A percentile compares a stretch with the other conserved stretches of the same genome.
These are phyloP conservation scores for Fraxinus latifolia DNA, from an alignment of 305 asterid species.

Conservation along the genomic window DNA sequence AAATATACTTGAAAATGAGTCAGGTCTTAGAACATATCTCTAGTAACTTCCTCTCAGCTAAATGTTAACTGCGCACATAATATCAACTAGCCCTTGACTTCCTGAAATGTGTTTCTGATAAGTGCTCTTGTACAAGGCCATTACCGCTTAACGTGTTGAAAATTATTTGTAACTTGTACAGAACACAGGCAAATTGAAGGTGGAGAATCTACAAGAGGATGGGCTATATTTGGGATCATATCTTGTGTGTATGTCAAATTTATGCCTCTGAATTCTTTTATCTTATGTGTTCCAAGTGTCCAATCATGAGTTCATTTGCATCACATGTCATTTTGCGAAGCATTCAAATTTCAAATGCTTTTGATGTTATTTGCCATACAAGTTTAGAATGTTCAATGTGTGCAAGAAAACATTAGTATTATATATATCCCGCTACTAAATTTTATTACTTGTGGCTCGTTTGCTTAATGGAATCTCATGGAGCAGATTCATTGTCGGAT, in stretches of 20 bases:
- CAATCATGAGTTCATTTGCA: slow-evolving; percentile 1
- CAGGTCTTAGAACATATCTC: background rate
- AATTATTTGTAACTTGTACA: slow-evolving; percentile 28
- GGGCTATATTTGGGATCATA: slow-evolving; percentile 84
- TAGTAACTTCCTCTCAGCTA: background rate
- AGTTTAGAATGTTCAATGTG: slow-evolving; percentile 1
- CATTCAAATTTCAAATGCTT: slow-evolving; percentile 8
- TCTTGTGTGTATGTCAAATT: slow-evolving; percentile 68
- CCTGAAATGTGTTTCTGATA: slow-evolving; percentile 19
- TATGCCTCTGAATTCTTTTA: slow-evolving; percentile 12
- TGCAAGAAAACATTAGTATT: background rate
- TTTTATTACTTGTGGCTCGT: background rate
- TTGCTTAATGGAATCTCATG: slow-evolving; percentile 15
- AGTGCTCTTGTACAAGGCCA: slow-evolving; percentile 14
- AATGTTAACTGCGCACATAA: background rate
- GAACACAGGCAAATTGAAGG: slow-evolving; percentile 55
- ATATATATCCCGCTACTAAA: slow-evolving; percentile 6
- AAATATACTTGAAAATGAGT: background rate
- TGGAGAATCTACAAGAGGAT: slow-evolving; percentile 60
- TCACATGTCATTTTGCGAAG: background rate
- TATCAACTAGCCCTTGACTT: background rate
- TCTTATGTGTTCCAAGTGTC: background rate
- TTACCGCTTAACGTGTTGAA: slow-evolving; percentile 11
- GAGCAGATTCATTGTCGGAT: slow-evolving; percentile 62
- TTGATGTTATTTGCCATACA: background rate